These are phyloP conservation scores for Zopfia rhizophila DNA, from an alignment of 2,329 filamentous ascomycete species.

Conservation along the genomic window DNA sequence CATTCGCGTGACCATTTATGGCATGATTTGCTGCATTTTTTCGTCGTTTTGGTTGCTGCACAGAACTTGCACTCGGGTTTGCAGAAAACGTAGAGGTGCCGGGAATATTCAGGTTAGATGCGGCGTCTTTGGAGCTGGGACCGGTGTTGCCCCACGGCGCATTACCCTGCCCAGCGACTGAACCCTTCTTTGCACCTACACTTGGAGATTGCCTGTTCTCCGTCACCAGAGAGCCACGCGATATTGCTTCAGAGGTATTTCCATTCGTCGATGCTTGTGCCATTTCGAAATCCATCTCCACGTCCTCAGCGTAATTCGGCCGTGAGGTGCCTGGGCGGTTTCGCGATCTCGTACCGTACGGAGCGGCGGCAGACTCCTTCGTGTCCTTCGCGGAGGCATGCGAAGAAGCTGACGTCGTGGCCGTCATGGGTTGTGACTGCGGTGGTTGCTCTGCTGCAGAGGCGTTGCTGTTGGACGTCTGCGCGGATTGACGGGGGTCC, in stretches of 20 bases:
- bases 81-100: constrained; percentile 69
- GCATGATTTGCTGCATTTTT: constrained; percentile 70
- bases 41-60: constrained; percentile 74
- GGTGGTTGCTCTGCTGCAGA: constrained; percentile 37
- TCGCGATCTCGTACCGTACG: constrained; percentile 93
- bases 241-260: constrained; percentile 56
- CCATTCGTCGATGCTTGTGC: constrained; percentile 68
- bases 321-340: constrained; percentile 83
- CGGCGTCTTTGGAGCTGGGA: constrained; percentile 47
- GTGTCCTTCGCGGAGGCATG: constrained; percentile 46
- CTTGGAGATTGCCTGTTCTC: constrained; percentile 45
- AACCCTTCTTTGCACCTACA: constrained; percentile 50
- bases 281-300: constrained; percentile 88
- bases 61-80: constrained; percentile 42
- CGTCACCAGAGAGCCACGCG: constrained; percentile 46
- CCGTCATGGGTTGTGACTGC: constrained; percentile 41
- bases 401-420: constrained; percentile 38
- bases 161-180: constrained; percentile 52
- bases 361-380: constrained; percentile 61
- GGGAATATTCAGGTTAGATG: constrained; percentile 57
- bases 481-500: constrained; percentile 36
- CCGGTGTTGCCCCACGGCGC: constrained; percentile 50
- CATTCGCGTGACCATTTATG: constrained; percentile 48
- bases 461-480: constrained; percentile 39
- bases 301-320: constrained; percentile 95